These are phyloP conservation scores for Hypoxylon lienhwacheense DNA, from an alignment of 495 filamentous ascomycete species.

Conservation along the genomic window DNA sequence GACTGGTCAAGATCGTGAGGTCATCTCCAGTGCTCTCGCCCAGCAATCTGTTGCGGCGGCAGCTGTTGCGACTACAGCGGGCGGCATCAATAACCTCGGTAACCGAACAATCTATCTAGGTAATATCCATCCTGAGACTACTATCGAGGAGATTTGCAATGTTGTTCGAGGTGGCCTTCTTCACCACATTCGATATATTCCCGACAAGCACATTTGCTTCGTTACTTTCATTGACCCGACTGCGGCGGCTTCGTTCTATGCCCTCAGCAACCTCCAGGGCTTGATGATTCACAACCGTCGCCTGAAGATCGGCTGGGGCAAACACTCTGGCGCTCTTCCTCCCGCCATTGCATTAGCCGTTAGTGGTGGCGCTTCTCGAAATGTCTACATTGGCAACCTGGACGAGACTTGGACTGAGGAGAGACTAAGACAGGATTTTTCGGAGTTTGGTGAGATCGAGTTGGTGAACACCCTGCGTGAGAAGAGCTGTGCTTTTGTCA, in stretches of 20 bases:
- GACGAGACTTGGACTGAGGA: constrained; percentile 98
- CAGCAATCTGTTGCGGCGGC: constrained; percentile 97
- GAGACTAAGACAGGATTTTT: constrained; percentile 91
- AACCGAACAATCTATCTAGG: constrained; percentile 98
- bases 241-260: constrained; percentile 96
- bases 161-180: constrained; percentile 90
- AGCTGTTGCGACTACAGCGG: constrained; percentile 92
- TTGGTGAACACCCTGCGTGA: constrained; percentile 94
- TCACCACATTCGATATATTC: constrained; percentile 98
- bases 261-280: constrained; percentile 92
- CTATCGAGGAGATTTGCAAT: constrained; percentile 98
- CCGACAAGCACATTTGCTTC: constrained; percentile 99
- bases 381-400: constrained; percentile 97
- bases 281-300: constrained; percentile 99
- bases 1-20: constrained; percentile 90
- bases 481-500: constrained; percentile 99
- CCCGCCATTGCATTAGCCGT: constrained; percentile 96
- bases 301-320: constrained; percentile 98
- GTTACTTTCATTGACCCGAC: constrained; percentile 99
- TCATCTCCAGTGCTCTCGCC: constrained; percentile 92
- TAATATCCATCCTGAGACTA: constrained; percentile 98
- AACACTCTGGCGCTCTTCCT: constrained; percentile 95
- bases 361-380: constrained; percentile 91
- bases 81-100: constrained; percentile 94
- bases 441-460: constrained; percentile 97